These are phyloP conservation scores for Xylaria intraflava DNA, from an alignment of 495 filamentous ascomycete species.

Conservation along the genomic window DNA sequence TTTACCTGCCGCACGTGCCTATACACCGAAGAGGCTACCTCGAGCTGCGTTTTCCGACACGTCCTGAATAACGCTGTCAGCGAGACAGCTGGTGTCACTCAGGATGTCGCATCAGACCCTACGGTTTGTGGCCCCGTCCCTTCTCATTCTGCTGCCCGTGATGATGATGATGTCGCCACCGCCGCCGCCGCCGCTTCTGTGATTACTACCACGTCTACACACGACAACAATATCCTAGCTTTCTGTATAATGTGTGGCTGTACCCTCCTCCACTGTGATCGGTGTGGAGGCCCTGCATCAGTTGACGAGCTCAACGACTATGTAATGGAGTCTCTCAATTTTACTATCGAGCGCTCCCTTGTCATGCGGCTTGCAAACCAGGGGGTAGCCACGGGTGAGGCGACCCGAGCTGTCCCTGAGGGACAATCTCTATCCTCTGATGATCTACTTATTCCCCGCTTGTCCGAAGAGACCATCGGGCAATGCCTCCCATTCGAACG, in stretches of 20 bases:
- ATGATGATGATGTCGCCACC: conserved; percentile 10
- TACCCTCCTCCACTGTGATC: conserved; percentile 23
- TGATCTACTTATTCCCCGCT: background rate
- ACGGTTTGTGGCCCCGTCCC: conserved; percentile 69
- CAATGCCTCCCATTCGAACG: conserved; percentile 7
- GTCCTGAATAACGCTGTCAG: conserved; percentile 80
- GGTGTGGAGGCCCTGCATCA: conserved; percentile 23
- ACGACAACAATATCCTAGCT: conserved; percentile 13
- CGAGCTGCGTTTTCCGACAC: conserved; percentile 87
- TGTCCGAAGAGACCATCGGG: conserved; percentile 5
- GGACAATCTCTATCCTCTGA: conserved; percentile 10
- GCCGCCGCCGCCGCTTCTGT: conserved; percentile 15
- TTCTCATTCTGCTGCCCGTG: conserved; percentile 16
- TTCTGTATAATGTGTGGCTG: conserved; percentile 27
- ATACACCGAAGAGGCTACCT: conserved; percentile 75
- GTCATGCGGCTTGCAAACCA: conserved; percentile 5
- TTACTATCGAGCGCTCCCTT: conserved; percentile 7
- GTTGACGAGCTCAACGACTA: conserved; percentile 22
- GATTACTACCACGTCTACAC: background rate
- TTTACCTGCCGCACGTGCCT: conserved; percentile 82
- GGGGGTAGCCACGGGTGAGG: conserved; percentile 9
- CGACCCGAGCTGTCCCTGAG: conserved; percentile 3
- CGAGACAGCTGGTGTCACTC: conserved; percentile 93
- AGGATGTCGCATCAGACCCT: conserved; percentile 92
- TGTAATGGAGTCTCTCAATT: conserved; percentile 13